Percentiles rank a stretch among this genome's conserved stretches.
Evolutionary conservation across 768 basidiomycete genomes (phyloP).

Genomic region (Cystobasidium onofrii): DNA sequence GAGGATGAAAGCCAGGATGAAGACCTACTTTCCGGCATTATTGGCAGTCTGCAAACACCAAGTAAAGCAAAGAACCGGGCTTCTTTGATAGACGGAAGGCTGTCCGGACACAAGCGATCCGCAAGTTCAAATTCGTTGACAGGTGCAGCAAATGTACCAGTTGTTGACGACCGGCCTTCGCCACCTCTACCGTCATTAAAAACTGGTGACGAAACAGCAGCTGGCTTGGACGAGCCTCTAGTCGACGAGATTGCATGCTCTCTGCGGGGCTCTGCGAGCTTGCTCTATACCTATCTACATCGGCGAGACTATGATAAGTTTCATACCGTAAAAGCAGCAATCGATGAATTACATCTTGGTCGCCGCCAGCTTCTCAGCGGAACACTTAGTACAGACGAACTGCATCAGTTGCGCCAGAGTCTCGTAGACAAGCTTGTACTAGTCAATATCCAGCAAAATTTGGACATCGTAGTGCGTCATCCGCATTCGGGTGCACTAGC

Average conservation of each 20-base stretch:
- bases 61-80: constrained; percentile 17
- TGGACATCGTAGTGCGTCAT: constrained; percentile 94
- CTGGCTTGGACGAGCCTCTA: constrained; percentile 74
- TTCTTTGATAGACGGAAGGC: not conserved
- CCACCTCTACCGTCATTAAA: constrained; percentile 91
- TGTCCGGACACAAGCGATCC: constrained; percentile 2
- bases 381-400: constrained; percentile 79
- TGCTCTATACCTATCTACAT: constrained; percentile 85
- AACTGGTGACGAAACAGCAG: constrained; percentile 83
- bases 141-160: not conserved
- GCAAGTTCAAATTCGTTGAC: not conserved
- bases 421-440: constrained; percentile 79
- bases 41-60: not conserved
- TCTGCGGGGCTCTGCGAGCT: constrained; percentile 85
- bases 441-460: constrained; percentile 81
- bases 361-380: constrained; percentile 75
- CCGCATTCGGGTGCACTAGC: constrained; percentile 82
- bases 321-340: constrained; percentile 72
- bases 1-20: constrained; percentile 41
- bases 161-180: constrained; percentile 54
- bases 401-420: constrained; percentile 66
- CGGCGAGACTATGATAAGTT: constrained; percentile 83
- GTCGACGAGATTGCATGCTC: constrained; percentile 97
- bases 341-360: constrained; percentile 84
- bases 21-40: not conserved